These are phyloP conservation scores for Fusarium sp. DNA, from an alignment of 2,329 filamentous ascomycete species.

Conservation along the genomic window DNA sequence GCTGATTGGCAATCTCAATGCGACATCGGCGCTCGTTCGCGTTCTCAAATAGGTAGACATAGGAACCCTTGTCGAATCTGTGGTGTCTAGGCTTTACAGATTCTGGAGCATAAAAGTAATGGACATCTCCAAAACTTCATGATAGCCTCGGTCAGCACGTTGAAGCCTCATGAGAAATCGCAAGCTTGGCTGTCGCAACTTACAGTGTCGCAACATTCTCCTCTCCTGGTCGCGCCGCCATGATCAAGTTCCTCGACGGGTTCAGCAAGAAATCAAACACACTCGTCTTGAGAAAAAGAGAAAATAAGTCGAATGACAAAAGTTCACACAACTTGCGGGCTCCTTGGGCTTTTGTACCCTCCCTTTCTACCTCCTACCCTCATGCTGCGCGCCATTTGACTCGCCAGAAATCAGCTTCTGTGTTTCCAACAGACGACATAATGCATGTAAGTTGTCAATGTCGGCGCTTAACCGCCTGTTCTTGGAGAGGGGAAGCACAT, in stretches of 20 bases:
- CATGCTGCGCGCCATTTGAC: constrained; percentile 42
- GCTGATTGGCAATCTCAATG: constrained; percentile 82
- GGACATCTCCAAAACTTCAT: constrained; percentile 80
- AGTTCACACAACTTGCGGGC: constrained; percentile 39
- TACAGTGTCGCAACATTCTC: constrained; percentile 67
- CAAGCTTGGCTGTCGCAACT: constrained; percentile 47
- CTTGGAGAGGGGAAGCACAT: constrained; percentile 44
- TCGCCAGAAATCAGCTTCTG: constrained; percentile 39
- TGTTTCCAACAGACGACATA: constrained; percentile 46
- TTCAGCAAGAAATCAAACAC: constrained; percentile 9
- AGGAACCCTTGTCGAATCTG: constrained; percentile 84
- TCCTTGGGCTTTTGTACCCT: constrained; percentile 48
- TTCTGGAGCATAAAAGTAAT: constrained; percentile 83
- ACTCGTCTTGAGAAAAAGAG: constrained; percentile 25
- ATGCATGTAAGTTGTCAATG: constrained; percentile 48
- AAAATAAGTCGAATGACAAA: constrained; percentile 12
- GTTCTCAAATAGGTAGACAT: constrained; percentile 86
- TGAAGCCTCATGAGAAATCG: neutral
- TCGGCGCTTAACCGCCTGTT: constrained; percentile 53
- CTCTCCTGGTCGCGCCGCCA: constrained; percentile 65
- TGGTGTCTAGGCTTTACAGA: constrained; percentile 79
- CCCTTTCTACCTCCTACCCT: constrained; percentile 10
- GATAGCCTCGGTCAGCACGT: constrained; percentile 21
- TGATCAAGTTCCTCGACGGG: constrained; percentile 46
- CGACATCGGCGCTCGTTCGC: constrained; percentile 76